These are phyloP conservation scores for Trichoderma brevicompactum DNA, from an alignment of 2,329 filamentous ascomycete species.

Conservation along the genomic window DNA sequence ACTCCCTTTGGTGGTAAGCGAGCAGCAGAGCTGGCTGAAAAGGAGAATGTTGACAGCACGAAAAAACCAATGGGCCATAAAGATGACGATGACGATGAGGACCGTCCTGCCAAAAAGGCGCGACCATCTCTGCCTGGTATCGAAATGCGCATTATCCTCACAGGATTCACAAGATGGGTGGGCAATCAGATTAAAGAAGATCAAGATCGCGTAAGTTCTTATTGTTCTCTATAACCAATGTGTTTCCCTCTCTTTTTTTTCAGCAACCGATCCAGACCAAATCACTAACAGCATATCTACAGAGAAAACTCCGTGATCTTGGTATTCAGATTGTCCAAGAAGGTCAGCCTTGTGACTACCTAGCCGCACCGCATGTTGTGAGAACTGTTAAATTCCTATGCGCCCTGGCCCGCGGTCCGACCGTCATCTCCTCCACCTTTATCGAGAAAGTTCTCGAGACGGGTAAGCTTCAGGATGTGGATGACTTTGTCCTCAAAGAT, in stretches of 20 bases:
- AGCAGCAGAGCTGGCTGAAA: slow-evolving; percentile 62
- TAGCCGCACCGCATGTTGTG: slow-evolving; percentile 84
- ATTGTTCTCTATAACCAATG: background rate
- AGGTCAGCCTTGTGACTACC: slow-evolving; percentile 75
- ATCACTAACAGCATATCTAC: slow-evolving; percentile 23
- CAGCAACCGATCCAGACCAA: background rate
- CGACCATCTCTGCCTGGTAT: slow-evolving; percentile 66
- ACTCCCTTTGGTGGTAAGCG: slow-evolving; percentile 66
- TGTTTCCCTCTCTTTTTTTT: background rate
- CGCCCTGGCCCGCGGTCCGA: slow-evolving; percentile 79
- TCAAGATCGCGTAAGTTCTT: slow-evolving; percentile 72
- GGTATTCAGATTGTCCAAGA: slow-evolving; percentile 83
- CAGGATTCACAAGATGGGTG: slow-evolving; percentile 83
- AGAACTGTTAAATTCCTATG: slow-evolving; percentile 93
- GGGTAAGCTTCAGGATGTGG: slow-evolving; percentile 65
- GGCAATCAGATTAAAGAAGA: slow-evolving; percentile 74
- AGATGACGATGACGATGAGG: slow-evolving; percentile 45
- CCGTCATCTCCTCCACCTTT: slow-evolving; percentile 76
- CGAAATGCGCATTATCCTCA: slow-evolving; percentile 76
- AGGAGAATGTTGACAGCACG: slow-evolving; percentile 45
- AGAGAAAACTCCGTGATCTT: slow-evolving; percentile 81
- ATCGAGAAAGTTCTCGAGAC: slow-evolving; percentile 76
- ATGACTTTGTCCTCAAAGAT: slow-evolving; percentile 73
- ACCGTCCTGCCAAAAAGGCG: slow-evolving; percentile 63
- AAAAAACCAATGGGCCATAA: slow-evolving; percentile 33